Conservation (phyloP, 2,329 filamentous ascomycete species). For the Plectosphaerella cucumerina region DNA sequence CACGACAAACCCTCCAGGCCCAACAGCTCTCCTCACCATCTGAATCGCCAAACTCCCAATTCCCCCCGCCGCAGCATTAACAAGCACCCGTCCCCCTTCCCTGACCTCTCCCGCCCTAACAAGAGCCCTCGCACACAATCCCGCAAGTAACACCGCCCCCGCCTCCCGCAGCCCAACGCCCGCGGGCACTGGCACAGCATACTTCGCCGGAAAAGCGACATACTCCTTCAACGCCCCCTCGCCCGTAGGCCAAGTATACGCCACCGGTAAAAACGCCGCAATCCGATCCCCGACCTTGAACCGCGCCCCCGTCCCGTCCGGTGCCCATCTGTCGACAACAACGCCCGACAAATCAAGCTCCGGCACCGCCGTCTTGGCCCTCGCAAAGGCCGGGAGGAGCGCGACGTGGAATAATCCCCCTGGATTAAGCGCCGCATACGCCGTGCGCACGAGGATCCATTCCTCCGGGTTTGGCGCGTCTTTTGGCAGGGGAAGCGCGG, state of each 20-base stretch:
- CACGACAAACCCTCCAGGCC: conserved; percentile 35
- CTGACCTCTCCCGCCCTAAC: conserved; percentile 31
- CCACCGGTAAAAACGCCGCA: conserved; percentile 32
- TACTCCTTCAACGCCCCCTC: conserved; percentile 35
- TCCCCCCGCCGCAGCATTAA: conserved; percentile 48
- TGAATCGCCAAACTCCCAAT: conserved; percentile 44
- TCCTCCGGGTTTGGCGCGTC: conserved; percentile 21
- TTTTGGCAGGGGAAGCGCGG: conserved; percentile 20
- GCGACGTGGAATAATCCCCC: conserved; percentile 36
- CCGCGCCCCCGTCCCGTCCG: conserved; percentile 4
- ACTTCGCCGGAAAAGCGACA: conserved; percentile 28
- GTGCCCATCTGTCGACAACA: conserved; percentile 29
- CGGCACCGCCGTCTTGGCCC: conserved; percentile 29
- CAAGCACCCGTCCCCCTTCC: conserved; percentile 34
- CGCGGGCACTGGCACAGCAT: conserved; percentile 26
- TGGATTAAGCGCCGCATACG: conserved; percentile 40
- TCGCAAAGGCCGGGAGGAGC: conserved; percentile 32
- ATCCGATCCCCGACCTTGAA: conserved; percentile 27
- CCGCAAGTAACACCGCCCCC: conserved; percentile 32
- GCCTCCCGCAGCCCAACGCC: conserved; percentile 24
- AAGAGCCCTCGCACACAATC: conserved; percentile 30
- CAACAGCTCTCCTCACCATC: conserved; percentile 32
- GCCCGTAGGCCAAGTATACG: conserved; percentile 25
- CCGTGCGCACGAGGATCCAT: conserved; percentile 35
- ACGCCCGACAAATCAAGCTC: conserved; percentile 40